Base-by-base conservation (phyloP, 768 basidiomycete species). In the Trametes cubensis region DNA sequence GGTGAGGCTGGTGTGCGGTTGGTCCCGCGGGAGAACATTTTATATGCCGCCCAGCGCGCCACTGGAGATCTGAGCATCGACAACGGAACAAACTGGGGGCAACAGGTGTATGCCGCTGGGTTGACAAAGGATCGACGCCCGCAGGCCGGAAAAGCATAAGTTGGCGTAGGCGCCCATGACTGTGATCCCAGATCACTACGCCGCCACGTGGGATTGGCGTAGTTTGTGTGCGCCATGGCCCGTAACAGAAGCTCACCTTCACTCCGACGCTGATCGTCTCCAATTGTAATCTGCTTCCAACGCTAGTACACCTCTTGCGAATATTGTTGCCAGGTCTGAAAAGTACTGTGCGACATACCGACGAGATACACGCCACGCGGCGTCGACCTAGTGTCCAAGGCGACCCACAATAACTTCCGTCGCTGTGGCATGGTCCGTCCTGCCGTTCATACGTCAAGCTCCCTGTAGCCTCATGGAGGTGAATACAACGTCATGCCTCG, bases 61-160 rank as follows among this genome's bases (percentile, higher is more conserved):
- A 54, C 53, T 44, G 14, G 53, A 42, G 41, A 44, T n/a, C 17
- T 39, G 13, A n/a, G 40, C 40, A 42, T 28, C 28, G 18, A 38
- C 53, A 44, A 54, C 53, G 53, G 53, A 44, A 41, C 40, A 18
- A 18, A 10, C n/a, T 26, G 20, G 39, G 53, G 26, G n/a, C n/a
- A n/a, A n/a, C n/a, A n/a, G n/a, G n/a, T n/a, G n/a, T n/a, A 54
- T 39, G 53, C 53, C 53, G 53, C 53, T 54, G 53, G 53, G 53
- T 54, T 54, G 41, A 54, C 53, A 54, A 44, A 54, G 53, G 53
- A 54, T 25, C 34, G 23, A 38, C 53, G 53, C 53, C 53, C 53
- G 53, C 41, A 39, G 20, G 15, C n/a, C 51, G 38, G 51, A 28
- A 53, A 17, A 40, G 34, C 50, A n/a, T n/a, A 14, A 40, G 15